Base-by-base conservation (phyloP, 2,329 filamentous ascomycete genomes). In the Gnomoniopsis sp. region DNA sequence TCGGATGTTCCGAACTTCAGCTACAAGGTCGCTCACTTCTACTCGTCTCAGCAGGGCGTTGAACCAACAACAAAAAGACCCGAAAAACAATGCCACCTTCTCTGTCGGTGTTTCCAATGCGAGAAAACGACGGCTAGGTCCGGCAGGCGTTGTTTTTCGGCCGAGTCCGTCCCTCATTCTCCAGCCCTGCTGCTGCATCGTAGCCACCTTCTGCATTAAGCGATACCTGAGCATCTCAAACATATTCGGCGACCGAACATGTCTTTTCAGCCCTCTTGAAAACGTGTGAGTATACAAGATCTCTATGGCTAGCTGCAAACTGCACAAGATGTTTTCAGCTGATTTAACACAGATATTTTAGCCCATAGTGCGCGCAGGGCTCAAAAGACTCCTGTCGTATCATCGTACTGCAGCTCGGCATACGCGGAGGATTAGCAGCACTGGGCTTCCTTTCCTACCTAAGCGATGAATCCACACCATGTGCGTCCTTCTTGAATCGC, bases 201-300 rank as follows among this genome's bases (percentile, higher is more conserved):
- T 21, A 44, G 34, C 23, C 53, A 56, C 53, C 53, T 56, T 56
- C 53, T 56, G 23, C 23, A 44, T 50, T 22, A 17, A 50, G 53
- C 46, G 23, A 50, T 15, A 44, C 19, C 15, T 23, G 47, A 50
- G 34, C 3, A 17, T 19, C 22, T 30, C 3, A 38, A 49, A 14
- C n/a, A 21, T 14, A 36, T 41, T 50, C 47, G 36, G 34, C 17
- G 3, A 21, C 34, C 26, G 44, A 49, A 15, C 11, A 43, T 19
- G 38, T 30, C 36, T 30, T 36, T 53, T 15, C 17, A 46, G 2
- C 17, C 36, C 17, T 41, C 12, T 23, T 7, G 12, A 3, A 17
- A 19, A 46, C n/a, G n/a, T 46, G 21, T 3, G 8, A 30, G 22
- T 22, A 26, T 43, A 36, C 21, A 52, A n/a, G 14, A 21, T 26